phyloP scores from a whole-genome alignment of 2,329 filamentous ascomycete genomes.

The Sporothrix mexicana region DNA sequence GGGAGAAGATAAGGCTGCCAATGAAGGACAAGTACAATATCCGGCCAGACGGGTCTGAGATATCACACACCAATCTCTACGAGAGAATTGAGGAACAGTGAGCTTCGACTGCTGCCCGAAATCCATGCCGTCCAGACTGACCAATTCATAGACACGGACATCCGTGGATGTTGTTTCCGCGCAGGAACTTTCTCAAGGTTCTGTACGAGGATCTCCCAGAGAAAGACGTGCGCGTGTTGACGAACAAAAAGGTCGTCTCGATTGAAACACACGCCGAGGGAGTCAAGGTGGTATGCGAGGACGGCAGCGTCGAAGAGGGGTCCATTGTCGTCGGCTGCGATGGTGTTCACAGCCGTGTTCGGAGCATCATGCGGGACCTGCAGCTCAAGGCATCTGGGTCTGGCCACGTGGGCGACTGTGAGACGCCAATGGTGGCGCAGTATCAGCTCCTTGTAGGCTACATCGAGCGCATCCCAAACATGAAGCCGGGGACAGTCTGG shows the following conservation, averaged over 20 bases:
- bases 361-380: constrained; percentile 36
- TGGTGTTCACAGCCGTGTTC: constrained; percentile 41
- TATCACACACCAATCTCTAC: constrained; percentile 37
- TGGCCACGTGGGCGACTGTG: constrained; percentile 22
- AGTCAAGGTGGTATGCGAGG: constrained; percentile 38
- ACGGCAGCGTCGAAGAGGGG: constrained; percentile 39
- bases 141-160: constrained; percentile 38
- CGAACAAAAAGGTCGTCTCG: constrained; percentile 36
- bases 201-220: constrained; percentile 38
- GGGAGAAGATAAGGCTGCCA: constrained; percentile 31
- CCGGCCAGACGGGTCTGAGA: constrained; percentile 37
- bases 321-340: constrained; percentile 41
- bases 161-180: constrained; percentile 39
- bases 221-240: constrained; percentile 35
- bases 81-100: constrained; percentile 35
- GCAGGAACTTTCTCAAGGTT: constrained; percentile 37
- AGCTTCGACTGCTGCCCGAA: background rate
- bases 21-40: constrained; percentile 38
- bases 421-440: constrained; percentile 35
- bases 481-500: constrained; percentile 25
- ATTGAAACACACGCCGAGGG: constrained; percentile 37
- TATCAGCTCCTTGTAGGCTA: constrained; percentile 37
- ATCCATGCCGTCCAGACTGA: background rate
- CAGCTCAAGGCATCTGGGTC: background rate
- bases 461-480: constrained; percentile 22